Evolutionary conservation across 2,329 filamentous ascomycete genomes (phyloP), one percentile per base, ranked within the genome.

Genomic region (Colletotrichum zoysiae): DNA sequence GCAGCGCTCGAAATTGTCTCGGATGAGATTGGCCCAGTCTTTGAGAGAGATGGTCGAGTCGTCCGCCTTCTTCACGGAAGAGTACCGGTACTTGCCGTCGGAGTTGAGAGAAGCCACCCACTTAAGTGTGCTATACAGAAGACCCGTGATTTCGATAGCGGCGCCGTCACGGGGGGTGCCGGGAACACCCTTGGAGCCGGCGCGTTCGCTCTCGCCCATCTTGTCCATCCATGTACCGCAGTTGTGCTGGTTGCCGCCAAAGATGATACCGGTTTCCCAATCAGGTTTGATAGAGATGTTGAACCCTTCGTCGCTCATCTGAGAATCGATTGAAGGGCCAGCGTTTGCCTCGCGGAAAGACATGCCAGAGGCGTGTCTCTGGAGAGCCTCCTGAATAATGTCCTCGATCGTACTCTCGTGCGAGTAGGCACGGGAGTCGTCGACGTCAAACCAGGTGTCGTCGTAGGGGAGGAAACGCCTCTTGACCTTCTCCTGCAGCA

Each of bases 151-250:
- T 81, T 99, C 96, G 67, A 99, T 89, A 26, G 96, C 95, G 53
- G 96, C 95, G 40, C 96, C 96, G 79, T 99, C 97, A 77, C 97
- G 92, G 58, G 96, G 96, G n/a, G 96, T 99, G 11, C 95, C 96
- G 0, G 96, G 97, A 26, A 97, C 86, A 61, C 96, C 97, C 84
- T 98, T 98, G 78, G 91, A 97, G 70, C 93, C 92, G 20, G 97
- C 96, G 73, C 91, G 93, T 74, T 93, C 90, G 74, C 95, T 97
- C 81, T 99, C 96, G n/a, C 96, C 96, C 96, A 99, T 99, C 88
- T 99, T 99, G 86, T 99, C 96, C 95, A 98, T 98, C 96, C 96
- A 99, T 1, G 96, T 99, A 64, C 96, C 96, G 77, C 97, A 99
- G 82, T 99, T 99, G 82, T 85, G 88, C 79, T 98, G 95, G 78